These are phyloP conservation scores for Gloeophyllum trabeum DNA, from an alignment of 768 basidiomycete genomes.

Conservation along the genomic window DNA sequence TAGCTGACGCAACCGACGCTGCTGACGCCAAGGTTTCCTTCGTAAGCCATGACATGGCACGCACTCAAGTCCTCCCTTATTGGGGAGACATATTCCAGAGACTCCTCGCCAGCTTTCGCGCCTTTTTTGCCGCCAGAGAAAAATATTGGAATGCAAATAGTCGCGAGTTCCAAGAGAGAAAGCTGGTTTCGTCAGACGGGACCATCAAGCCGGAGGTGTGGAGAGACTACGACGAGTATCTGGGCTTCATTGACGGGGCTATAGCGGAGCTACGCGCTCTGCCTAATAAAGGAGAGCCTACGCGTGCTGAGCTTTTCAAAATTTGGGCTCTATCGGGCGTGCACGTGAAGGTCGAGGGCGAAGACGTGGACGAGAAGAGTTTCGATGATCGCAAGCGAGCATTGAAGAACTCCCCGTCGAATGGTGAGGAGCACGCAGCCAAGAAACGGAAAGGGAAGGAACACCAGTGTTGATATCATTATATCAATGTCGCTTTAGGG, in stretches of 20 bases:
- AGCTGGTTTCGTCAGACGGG: too few species aligned
- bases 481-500: too few species aligned
- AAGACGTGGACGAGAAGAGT: background rate
- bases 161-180: background rate
- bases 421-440: too few species aligned
- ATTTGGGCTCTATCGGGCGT: background rate
- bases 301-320: conserved; percentile 7
- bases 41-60: too few species aligned
- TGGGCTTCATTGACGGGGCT: background rate
- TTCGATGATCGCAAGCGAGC: background rate
- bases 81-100: background rate
- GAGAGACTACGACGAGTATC: background rate
- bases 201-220: background rate
- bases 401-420: too few species aligned
- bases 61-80: background rate
- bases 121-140: background rate
- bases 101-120: background rate
- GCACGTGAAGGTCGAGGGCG: background rate
- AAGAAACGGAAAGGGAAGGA: too few species aligned
- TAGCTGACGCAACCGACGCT: background rate
- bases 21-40: background rate
- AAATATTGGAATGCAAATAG: background rate
- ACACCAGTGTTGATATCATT: too few species aligned
- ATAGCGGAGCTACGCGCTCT: background rate
- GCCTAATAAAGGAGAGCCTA: conserved; percentile 1